Conservation (phyloP, 306 rosid species). For the Comarum palustre region DNA sequence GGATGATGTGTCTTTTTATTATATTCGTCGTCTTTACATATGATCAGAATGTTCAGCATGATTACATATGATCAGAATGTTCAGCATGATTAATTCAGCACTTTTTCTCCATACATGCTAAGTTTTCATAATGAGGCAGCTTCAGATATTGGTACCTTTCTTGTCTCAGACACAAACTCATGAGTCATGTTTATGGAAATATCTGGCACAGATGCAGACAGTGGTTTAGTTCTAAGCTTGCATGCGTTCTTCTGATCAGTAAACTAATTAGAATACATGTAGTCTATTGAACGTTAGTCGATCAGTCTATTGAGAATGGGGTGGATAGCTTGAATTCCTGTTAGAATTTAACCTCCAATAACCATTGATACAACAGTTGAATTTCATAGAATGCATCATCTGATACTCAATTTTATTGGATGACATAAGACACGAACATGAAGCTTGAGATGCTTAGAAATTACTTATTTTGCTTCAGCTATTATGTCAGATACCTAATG, state of each 20-base stretch:
- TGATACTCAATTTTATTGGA: not conserved
- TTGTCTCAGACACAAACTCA: not conserved
- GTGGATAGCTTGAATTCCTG: not conserved
- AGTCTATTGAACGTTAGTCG: not conserved
- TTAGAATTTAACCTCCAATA: not conserved
- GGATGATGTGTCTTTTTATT: slow-evolving; percentile 4
- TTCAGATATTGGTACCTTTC: not conserved
- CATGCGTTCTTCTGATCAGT: not conserved
- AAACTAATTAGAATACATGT: not conserved
- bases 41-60: not conserved
- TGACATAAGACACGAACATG: not conserved
- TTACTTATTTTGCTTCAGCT: not conserved
- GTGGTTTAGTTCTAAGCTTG: not conserved
- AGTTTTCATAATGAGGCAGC: not conserved
- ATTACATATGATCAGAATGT: not conserved
- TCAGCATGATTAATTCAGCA: not conserved
- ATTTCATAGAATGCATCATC: not conserved
- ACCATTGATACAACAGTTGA: not conserved
- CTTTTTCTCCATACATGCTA: not conserved
- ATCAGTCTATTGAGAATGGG: not conserved
- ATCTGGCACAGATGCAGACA: not conserved
- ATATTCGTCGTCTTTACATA: not conserved
- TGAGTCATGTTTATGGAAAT: not conserved
- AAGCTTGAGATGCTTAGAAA: not conserved
- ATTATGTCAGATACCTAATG: slow-evolving; percentile 1